phyloP scores from a whole-genome alignment of 805 yeast species.

The Deakozyma indianensis region DNA sequence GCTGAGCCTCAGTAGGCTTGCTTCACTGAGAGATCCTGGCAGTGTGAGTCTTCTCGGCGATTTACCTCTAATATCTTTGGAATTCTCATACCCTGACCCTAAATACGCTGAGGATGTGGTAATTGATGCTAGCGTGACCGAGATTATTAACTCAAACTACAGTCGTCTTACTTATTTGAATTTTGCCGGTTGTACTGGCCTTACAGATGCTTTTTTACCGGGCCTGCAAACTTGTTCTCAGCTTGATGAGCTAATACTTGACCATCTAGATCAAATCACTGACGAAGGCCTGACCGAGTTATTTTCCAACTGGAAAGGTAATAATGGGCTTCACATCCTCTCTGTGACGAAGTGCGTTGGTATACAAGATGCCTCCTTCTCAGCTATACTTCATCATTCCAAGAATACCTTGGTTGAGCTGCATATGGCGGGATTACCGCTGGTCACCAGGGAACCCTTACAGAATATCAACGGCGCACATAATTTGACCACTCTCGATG shows the following conservation, averaged over 20 bases:
- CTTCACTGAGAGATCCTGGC: slow-evolving; percentile 47
- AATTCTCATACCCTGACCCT: slow-evolving; percentile 6
- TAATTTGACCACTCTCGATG: slow-evolving; percentile 50
- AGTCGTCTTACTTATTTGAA: slow-evolving; percentile 39
- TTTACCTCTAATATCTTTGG: slow-evolving; percentile 58
- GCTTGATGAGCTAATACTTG: slow-evolving; percentile 45
- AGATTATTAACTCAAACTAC: slow-evolving; percentile 38
- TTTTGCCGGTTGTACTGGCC: slow-evolving; percentile 57
- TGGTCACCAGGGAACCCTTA: slow-evolving; percentile 29
- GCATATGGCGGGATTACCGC: slow-evolving; percentile 58
- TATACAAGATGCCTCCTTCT: slow-evolving; percentile 48
- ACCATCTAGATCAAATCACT: slow-evolving; percentile 47
- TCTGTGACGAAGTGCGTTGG: slow-evolving; percentile 52
- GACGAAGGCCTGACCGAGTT: slow-evolving; percentile 49
- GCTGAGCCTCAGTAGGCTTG: slow-evolving; percentile 53
- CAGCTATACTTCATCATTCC: slow-evolving; percentile 48
- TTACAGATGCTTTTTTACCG: slow-evolving; percentile 54
- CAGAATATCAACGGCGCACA: slow-evolving; percentile 28
- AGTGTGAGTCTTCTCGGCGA: slow-evolving; percentile 38
- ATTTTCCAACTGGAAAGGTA: slow-evolving; percentile 37
- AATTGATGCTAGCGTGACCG: slow-evolving; percentile 47
- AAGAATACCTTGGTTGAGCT: slow-evolving; percentile 52
- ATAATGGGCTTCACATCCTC: slow-evolving; percentile 42
- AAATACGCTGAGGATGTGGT: slow-evolving; percentile 39
- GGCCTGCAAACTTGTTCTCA: slow-evolving; percentile 34